Evolutionary conservation across 176 grass and related monocot species (phyloP), one percentile per base, ranked within the genome.

Genomic region (Elaeis guineensis): DNA sequence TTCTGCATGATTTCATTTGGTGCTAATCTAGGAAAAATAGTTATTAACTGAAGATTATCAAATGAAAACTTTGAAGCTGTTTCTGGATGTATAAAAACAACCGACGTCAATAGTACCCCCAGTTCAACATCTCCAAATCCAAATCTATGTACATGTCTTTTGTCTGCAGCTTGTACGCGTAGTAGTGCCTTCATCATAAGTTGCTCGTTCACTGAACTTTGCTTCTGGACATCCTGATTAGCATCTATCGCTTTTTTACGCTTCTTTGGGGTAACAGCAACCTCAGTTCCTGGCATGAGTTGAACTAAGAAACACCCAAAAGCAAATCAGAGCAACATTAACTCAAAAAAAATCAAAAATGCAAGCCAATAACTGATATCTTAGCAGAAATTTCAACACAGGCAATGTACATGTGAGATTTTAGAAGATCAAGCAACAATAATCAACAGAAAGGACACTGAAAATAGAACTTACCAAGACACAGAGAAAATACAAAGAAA

Each of bases 211-310:
- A 58, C 55, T 60, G 84, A 54, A 85, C 51, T 80, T 72, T 83
- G 69, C 25, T 88, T 90, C 71, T 76, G 72, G 22, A 74, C 70
- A 71, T 78, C 71, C 67, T 78, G 77, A 66, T 63, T 50, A 28
- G 60, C 60, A 69, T 63, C 8, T 63, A 19, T 15, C 55, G 19
- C 70, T 48, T 64, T 73, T 59, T 84, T 88, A 23, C 87, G 80
- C 20, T 65, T 85, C 72, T 97, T 97, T 70, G 92, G 87, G 78
- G 72, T 78, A 79, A 91, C 84, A 51, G 63, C 59, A 85, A 97
- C 78, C 85, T 97, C 87, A 67, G 92, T 89, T 64, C 92, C 92
- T 57, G 92, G 87, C 62, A 89, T 70, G 75, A 91, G 80, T 89
- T 97, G 92, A 67, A 97, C 92, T 91, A 75, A 57, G 65, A 60